These are phyloP conservation scores for Boletus semigastroideus DNA, from an alignment of 1,284 basidiomycete genomes.

Conservation along the genomic window DNA sequence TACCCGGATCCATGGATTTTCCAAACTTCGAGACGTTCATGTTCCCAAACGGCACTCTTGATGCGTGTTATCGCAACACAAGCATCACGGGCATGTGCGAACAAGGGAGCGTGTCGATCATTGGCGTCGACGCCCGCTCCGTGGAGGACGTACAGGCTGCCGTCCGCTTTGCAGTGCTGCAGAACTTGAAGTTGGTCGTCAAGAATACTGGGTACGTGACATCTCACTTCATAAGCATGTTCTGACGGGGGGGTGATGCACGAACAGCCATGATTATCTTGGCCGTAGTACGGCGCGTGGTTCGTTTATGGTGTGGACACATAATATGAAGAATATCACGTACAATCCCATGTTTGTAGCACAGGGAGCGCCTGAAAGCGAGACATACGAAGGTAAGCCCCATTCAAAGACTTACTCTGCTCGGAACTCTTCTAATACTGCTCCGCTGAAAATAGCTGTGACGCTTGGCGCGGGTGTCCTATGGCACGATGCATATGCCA, in stretches of 20 bases:
- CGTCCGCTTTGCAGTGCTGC: slow-evolving; percentile 26
- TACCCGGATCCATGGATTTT: slow-evolving; percentile 41
- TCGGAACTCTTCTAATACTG: no score
- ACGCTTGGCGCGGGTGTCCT: slow-evolving; percentile 46
- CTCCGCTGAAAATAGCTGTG: slow-evolving; percentile 25
- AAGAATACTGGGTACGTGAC: slow-evolving; percentile 49
- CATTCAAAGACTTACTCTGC: no score
- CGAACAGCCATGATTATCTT: slow-evolving; percentile 36
- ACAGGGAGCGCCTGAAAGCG: slow-evolving; percentile 22
- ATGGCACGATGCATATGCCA: slow-evolving; percentile 45
- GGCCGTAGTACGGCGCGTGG: slow-evolving; percentile 39
- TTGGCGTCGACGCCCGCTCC: slow-evolving; percentile 30
- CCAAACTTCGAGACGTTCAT: no score
- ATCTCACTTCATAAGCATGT: background rate
- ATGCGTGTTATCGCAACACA: slow-evolving; percentile 25
- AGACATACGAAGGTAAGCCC: no score
- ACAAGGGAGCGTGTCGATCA: slow-evolving; percentile 18
- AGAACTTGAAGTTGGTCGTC: slow-evolving; percentile 46
- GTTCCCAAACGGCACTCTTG: slow-evolving; percentile 47
- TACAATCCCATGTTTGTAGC: slow-evolving; percentile 34
- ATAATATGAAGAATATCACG: slow-evolving; percentile 37
- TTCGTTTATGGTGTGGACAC: slow-evolving; percentile 43
- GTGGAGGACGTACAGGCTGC: slow-evolving; percentile 41
- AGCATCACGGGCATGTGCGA: slow-evolving; percentile 9
- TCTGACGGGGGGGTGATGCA: background rate